These are phyloP conservation scores for Butyriboletus appendiculatus DNA, from an alignment of 1,284 basidiomycete genomes.

Conservation along the genomic window DNA sequence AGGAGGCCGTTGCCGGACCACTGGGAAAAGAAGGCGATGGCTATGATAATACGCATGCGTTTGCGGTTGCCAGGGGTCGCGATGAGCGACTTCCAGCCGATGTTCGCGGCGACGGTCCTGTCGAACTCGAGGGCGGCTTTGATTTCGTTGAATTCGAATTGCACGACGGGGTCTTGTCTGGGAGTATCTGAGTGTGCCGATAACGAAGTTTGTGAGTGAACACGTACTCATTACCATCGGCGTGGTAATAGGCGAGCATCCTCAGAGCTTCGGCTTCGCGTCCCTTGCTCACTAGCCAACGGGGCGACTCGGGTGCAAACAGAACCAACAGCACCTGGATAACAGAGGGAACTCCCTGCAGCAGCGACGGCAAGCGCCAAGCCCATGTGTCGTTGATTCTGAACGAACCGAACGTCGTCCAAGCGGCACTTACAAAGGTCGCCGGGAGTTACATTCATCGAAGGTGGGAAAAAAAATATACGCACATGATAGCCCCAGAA, in stretches of 20 bases:
- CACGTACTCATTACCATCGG: constrained; percentile 61
- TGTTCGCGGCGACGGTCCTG: constrained; percentile 50
- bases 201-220: constrained; percentile 23
- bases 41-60: constrained; percentile 70
- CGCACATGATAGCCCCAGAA: constrained; percentile 69
- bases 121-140: constrained; percentile 73
- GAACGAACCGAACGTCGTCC: constrained; percentile 77
- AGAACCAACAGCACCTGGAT: constrained; percentile 62
- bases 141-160: constrained; percentile 79
- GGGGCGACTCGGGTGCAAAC: constrained; percentile 70
- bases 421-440: constrained; percentile 54
- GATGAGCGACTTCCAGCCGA: constrained; percentile 65
- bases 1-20: constrained; percentile 79
- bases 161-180: constrained; percentile 71
- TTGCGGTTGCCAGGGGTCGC: constrained; percentile 65
- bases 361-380: constrained; percentile 72
- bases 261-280: constrained; percentile 60
- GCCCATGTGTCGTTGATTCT: constrained; percentile 66
- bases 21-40: constrained; percentile 70
- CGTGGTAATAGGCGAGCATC: constrained; percentile 75
- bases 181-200: constrained; percentile 45
- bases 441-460: neutral
- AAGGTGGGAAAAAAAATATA: constrained; percentile 2
- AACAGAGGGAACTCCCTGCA: constrained; percentile 68
- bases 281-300: constrained; percentile 70